A percentile compares a stretch with the other conserved stretches of the same genome.
phyloP scores from a whole-genome alignment of 768 basidiomycete genomes.

The Holtermanniella nyarrowii region DNA sequence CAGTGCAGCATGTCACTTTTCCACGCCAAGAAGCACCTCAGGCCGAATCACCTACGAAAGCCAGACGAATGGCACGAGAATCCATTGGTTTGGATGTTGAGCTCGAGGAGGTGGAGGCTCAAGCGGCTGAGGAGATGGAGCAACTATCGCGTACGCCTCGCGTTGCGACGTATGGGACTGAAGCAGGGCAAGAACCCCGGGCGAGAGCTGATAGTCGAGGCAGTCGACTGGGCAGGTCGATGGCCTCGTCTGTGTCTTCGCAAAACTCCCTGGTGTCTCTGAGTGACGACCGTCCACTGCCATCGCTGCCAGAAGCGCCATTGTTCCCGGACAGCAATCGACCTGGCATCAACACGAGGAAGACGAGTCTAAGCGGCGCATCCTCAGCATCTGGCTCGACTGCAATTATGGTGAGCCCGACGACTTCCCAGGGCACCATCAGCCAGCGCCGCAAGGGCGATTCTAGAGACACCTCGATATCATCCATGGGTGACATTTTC shows the following conservation, averaged over 20 bases:
- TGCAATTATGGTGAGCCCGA: constrained; percentile 17
- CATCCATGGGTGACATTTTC: neutral
- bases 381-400: neutral
- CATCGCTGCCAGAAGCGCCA: constrained; percentile 15
- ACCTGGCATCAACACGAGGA: constrained; percentile 3
- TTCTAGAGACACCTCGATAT: neutral
- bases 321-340: neutral
- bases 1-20: too few relatives aligned
- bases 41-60: too few relatives aligned
- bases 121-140: neutral
- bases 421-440: constrained; percentile 24
- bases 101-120: neutral
- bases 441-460: constrained; percentile 13
- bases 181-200: too few relatives aligned
- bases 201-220: neutral
- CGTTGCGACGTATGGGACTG: neutral
- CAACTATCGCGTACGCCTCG: neutral
- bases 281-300: constrained; percentile 8
- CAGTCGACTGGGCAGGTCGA: neutral
- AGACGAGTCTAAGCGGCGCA: constrained; percentile 10
- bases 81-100: neutral
- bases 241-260: neutral
- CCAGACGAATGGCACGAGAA: neutral
- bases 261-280: neutral
- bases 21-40: too few relatives aligned